Evolutionary conservation across 2,329 filamentous ascomycete species (phyloP), one percentile per base, ranked within the genome.

Genomic region (Chalaropsis ovoidea): DNA sequence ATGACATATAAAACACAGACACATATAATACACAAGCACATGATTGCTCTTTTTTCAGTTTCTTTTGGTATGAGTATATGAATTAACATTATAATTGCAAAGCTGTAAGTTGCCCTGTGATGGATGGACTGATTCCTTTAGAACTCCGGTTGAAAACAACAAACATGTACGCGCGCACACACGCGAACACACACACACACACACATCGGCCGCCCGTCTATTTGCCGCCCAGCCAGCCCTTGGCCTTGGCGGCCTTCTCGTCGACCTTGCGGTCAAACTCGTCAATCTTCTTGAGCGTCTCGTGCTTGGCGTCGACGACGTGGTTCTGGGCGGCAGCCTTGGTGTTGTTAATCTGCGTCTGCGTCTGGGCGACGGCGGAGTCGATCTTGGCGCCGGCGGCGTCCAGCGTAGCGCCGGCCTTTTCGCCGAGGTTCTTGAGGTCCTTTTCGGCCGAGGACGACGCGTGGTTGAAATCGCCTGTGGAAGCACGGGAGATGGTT

Each of bases 141-240:
- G 15, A 45, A 41, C 27, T 17, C 24, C 39, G 19, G 31, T 24
- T 52, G n/a, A 27, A 8, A 19, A 22, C 54, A 58, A 39, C 15
- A 58, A n/a, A 35, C 17, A 17, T 6, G 8, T 6, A 39, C 35
- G 35, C 35, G 8, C 35, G 8, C 35, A 10, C 35, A 31, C 31
- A 31, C 31, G 31, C 31, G 6, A 31, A 39, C 35, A n/a, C n/a
- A n/a, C n/a, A n/a, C n/a, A n/a, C n/a, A n/a, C n/a, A n/a, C n/a
- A n/a, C n/a, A n/a, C n/a, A n/a, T n/a, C n/a, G n/a, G 35, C 8
- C 35, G 35, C 35, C 8, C 35, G 1, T 39, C 70, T 74, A 77
- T 73, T 82, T 83, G 69, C 82, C 82, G 66, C 90, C 87, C 72
- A 96, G 95, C 92, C 91, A 96, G 74, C 88, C 83, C 85, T 96